These are phyloP conservation scores for Jacaranda mimosifolia DNA, from an alignment of 257 asterid species.

Conservation along the genomic window DNA sequence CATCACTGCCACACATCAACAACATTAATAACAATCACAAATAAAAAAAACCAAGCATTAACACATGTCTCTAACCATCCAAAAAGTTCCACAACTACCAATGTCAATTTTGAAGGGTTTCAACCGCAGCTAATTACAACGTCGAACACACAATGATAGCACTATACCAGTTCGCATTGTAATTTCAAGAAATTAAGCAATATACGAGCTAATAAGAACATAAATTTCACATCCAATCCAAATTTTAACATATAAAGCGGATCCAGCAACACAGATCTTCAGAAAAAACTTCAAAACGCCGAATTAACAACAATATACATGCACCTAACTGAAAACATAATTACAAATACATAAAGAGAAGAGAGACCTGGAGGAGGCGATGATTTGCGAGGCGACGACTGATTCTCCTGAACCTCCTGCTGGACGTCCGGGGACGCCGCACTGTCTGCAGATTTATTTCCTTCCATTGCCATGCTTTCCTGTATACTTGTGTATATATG, in stretches of 20 bases:
- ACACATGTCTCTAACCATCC: background rate
- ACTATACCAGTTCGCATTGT: conserved; percentile 30
- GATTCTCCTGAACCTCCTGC: conserved; percentile 56
- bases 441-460: conserved; percentile 48
- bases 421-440: conserved; percentile 34
- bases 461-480: conserved; percentile 60
- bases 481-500: background rate
- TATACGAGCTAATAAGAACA: conserved; percentile 35
- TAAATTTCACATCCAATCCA: conserved; percentile 17
- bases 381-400: conserved; percentile 73
- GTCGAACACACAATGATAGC: conserved; percentile 27
- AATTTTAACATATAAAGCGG: conserved; percentile 31
- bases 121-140: conserved; percentile 23
- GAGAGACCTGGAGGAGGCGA: conserved; percentile 60
- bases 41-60: conserved; percentile 2
- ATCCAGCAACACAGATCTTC: conserved; percentile 53
- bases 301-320: conserved; percentile 10
- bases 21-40: conserved; percentile 18
- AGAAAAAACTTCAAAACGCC: conserved; percentile 5
- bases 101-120: conserved; percentile 35
- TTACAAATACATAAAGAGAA: conserved; percentile 15
- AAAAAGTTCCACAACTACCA: background rate
- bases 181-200: conserved; percentile 33
- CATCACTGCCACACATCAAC: conserved; percentile 10
- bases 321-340: conserved; percentile 16